Evolutionary conservation across 805 yeast genomes (phyloP).

Genomic region (Candida succiphila): DNA sequence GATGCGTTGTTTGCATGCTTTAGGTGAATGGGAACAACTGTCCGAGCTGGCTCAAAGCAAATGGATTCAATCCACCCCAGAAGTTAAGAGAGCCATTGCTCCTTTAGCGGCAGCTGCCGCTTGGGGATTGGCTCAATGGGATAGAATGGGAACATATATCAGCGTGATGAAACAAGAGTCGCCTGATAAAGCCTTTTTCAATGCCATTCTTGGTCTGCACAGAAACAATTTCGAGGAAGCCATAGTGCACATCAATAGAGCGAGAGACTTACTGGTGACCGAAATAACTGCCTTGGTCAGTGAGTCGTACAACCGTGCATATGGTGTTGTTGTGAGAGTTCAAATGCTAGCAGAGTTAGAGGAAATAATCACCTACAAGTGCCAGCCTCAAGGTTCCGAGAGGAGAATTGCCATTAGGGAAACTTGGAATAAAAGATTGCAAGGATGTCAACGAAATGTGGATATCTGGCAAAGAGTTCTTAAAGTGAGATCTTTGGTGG

Average conservation of each 20-base stretch:
- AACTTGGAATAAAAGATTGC: conserved; percentile 88
- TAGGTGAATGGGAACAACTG: conserved; percentile 97
- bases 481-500: conserved; percentile 85
- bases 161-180: conserved; percentile 84
- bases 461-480: conserved; percentile 98
- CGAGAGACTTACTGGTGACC: conserved; percentile 83
- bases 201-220: conserved; percentile 80
- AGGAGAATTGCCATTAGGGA: conserved; percentile 69
- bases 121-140: conserved; percentile 98
- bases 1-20: conserved; percentile 94
- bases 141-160: conserved; percentile 85
- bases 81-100: conserved; percentile 74
- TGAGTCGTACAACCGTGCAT: conserved; percentile 94
- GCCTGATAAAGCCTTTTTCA: conserved; percentile 91
- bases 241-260: conserved; percentile 63
- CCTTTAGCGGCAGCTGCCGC: conserved; percentile 98
- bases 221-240: conserved; percentile 81
- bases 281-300: conserved; percentile 91
- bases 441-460: conserved; percentile 93
- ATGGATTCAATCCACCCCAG: conserved; percentile 70
- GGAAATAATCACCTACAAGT: conserved; percentile 85
- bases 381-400: conserved; percentile 74
- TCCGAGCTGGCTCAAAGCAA: conserved; percentile 77
- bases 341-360: conserved; percentile 97
- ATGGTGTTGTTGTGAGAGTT: conserved; percentile 91